These are phyloP conservation scores for Candida sp. DNA, from an alignment of 1,139 yeast species.

Conservation along the genomic window DNA sequence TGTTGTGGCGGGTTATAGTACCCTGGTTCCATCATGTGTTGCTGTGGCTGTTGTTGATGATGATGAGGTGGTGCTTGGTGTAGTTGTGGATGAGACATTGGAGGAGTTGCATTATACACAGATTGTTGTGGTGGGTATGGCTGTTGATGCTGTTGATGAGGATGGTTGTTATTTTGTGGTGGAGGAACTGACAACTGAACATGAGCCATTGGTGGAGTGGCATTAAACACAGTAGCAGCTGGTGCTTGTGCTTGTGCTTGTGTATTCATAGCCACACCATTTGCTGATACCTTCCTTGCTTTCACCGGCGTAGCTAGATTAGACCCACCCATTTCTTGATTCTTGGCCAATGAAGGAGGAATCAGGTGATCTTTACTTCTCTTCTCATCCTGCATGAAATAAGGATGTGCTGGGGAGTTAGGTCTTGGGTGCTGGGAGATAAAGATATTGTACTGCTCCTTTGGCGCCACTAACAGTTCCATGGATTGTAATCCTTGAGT, in stretches of 20 bases:
- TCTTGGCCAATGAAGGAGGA: conserved; percentile 16
- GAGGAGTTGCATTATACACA: neutral
- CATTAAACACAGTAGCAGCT: conserved; percentile 3
- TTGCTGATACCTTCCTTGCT: neutral
- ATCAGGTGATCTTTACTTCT: conserved; percentile 1
- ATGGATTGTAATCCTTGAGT: neutral
- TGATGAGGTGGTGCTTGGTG: neutral
- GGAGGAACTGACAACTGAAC: neutral
- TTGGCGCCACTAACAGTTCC: conserved; percentile 5
- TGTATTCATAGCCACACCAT: neutral
- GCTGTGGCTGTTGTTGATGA: neutral
- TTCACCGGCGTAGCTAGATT: neutral
- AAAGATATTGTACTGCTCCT: conserved; percentile 5
- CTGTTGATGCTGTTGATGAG: neutral
- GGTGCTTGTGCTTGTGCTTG: neutral
- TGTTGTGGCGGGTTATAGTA: conserved; percentile 1
- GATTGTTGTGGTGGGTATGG: neutral
- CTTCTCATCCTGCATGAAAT: conserved; percentile 5
- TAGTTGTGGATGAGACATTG: neutral
- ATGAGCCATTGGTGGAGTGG: conserved; percentile 9
- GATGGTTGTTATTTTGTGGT: neutral
- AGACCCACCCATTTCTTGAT: neutral
- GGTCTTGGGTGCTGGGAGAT: conserved; percentile 3
- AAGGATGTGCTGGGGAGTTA: conserved; percentile 5
- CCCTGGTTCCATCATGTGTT: neutral